These are phyloP conservation scores for Ramichloridium luteum DNA, from an alignment of 2,329 filamentous ascomycete genomes.

Conservation along the genomic window DNA sequence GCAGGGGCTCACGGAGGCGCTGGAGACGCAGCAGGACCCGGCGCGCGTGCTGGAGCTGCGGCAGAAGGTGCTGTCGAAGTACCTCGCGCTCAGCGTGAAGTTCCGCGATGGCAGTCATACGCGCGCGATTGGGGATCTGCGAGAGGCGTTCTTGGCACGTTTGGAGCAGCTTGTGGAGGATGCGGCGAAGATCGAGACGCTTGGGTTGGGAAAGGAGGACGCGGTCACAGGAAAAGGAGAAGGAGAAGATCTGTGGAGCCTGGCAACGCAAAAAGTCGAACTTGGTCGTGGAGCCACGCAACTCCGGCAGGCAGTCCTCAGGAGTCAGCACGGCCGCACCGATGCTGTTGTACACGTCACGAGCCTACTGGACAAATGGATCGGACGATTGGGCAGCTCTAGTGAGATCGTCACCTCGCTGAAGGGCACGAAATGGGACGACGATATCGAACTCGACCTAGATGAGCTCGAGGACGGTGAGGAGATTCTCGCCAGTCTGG, in stretches of 20 bases:
- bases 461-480: conserved; percentile 53
- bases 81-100: conserved; percentile 15
- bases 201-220: conserved; percentile 12
- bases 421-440: conserved; percentile 59
- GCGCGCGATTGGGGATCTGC: conserved; percentile 13
- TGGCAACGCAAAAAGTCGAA: conserved; percentile 17
- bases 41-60: conserved; percentile 15
- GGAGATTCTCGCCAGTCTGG: conserved; percentile 53
- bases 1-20: conserved; percentile 11
- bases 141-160: conserved; percentile 12
- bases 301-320: conserved; percentile 58
- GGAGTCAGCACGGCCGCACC: conserved; percentile 61
- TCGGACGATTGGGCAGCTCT: conserved; percentile 56
- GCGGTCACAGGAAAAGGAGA: conserved; percentile 11
- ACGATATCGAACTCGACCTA: conserved; percentile 57
- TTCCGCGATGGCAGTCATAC: conserved; percentile 9
- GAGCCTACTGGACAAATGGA: conserved; percentile 59
- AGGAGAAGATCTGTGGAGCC: conserved; percentile 15
- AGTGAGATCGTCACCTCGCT: conserved; percentile 52
- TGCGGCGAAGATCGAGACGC: conserved; percentile 10
- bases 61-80: conserved; percentile 18
- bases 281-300: conserved; percentile 24
- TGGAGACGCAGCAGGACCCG: conserved; percentile 13
- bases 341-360: conserved; percentile 51
- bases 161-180: conserved; percentile 13